phyloP scores from a whole-genome alignment of 139 green algal genomes.

The Tetraselmis striata region DNA sequence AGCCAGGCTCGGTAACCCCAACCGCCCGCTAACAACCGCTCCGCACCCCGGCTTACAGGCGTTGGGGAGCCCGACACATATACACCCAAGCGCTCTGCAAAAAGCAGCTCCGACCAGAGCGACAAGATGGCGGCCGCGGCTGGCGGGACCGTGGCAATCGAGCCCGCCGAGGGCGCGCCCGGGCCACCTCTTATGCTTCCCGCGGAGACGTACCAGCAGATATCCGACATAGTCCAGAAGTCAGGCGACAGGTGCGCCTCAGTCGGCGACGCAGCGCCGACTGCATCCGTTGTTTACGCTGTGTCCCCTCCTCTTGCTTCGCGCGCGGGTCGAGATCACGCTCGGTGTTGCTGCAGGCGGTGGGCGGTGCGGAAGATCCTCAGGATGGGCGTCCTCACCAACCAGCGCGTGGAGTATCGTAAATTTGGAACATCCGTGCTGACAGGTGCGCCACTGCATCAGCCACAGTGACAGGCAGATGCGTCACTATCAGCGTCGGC shows the following conservation, averaged over 20 bases:
- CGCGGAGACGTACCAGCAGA: background rate
- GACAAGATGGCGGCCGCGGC: background rate
- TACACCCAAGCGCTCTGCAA: too few relatives aligned
- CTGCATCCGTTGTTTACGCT: too few relatives aligned
- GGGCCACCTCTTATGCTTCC: background rate
- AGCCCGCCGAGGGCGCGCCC: background rate
- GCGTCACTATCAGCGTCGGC: too few relatives aligned
- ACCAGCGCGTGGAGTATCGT: background rate
- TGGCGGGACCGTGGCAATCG: background rate
- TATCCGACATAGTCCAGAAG: background rate
- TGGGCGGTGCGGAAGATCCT: background rate
- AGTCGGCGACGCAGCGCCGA: background rate
- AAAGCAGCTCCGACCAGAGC: background rate
- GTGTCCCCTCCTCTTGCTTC: too few relatives aligned
- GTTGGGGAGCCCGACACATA: too few relatives aligned
- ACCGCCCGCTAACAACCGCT: too few relatives aligned
- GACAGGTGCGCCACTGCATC: too few relatives aligned
- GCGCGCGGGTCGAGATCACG: too few relatives aligned
- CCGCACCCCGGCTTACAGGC: too few relatives aligned
- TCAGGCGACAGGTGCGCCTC: background rate
- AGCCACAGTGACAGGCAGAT: too few relatives aligned
- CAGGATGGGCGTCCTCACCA: background rate
- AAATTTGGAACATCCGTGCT: background rate
- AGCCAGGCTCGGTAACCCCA: too few relatives aligned
- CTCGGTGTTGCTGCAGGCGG: background rate